Conservation (phyloP, 73 alveolate species). For the Symbiodinium natans region DNA sequence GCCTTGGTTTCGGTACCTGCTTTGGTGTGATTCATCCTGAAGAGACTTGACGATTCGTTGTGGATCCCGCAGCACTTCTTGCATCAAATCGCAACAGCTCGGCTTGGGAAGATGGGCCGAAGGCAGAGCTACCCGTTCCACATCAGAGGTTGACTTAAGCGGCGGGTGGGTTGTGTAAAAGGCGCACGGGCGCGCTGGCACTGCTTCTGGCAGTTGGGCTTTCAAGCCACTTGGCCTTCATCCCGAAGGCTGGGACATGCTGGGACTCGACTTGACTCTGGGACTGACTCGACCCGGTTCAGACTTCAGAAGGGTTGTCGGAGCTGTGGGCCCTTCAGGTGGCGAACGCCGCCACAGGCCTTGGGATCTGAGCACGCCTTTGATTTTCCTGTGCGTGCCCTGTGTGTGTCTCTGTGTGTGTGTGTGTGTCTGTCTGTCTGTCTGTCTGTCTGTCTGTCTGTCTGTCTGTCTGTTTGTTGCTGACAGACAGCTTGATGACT, state of each 20-base stretch:
- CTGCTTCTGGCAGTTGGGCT: neutral
- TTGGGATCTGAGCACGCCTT: too few species aligned
- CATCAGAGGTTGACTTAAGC: too few species aligned
- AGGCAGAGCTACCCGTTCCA: neutral
- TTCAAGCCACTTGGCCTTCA: neutral
- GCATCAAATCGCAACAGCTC: neutral
- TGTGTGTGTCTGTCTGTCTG: too few species aligned
- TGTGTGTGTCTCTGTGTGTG: too few species aligned
- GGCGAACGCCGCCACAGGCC: neutral
- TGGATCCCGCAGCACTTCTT: neutral
- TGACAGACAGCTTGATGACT: too few species aligned
- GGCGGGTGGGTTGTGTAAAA: neutral
- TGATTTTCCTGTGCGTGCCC: too few species aligned
- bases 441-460: too few species aligned
- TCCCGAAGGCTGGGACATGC: constrained; percentile 27
- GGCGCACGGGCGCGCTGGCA: constrained; percentile 9
- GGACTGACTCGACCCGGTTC: too few species aligned
- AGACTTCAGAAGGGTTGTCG: neutral
- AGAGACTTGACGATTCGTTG: too few species aligned
- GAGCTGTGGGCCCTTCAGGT: neutral
- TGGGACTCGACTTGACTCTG: too few species aligned
- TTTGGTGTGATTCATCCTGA: too few species aligned
- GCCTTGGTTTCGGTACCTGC: neutral
- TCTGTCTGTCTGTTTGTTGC: too few species aligned
- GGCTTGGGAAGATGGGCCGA: neutral